phyloP scores from a whole-genome alignment of 1,284 basidiomycete species.

The Trichosporon inkin region DNA sequence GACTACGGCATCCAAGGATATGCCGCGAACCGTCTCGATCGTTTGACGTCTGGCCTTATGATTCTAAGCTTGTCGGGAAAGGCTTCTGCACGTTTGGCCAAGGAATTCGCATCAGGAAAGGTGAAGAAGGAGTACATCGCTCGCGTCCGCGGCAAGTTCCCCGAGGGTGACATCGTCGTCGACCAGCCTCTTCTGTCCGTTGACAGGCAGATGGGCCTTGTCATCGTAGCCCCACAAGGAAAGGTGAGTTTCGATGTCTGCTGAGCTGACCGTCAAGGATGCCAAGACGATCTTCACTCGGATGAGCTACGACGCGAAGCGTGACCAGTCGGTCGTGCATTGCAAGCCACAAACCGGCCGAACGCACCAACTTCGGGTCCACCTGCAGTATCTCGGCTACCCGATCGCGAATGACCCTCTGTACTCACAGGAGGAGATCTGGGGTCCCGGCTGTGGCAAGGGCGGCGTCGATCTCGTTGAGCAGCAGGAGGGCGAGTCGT shows the following conservation, averaged over 20 bases:
- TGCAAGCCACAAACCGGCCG: conserved; percentile 83
- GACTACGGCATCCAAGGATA: conserved; percentile 84
- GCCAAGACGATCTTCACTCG: conserved; percentile 87
- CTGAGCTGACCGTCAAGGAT: conserved; percentile 54
- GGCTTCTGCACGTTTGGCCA: conserved; percentile 67
- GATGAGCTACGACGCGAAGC: conserved; percentile 74
- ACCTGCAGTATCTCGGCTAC: conserved; percentile 89
- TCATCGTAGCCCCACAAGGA: conserved; percentile 88
- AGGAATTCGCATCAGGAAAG: conserved; percentile 73
- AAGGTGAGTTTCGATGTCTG: conserved; percentile 58
- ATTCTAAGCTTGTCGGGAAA: conserved; percentile 75
- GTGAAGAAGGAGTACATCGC: conserved; percentile 91
- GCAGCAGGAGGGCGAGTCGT: conserved; percentile 45
- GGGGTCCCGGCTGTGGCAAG: conserved; percentile 72
- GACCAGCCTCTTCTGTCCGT: conserved; percentile 86
- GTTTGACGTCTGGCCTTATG: conserved; percentile 94
- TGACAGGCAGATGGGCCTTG: conserved; percentile 92
- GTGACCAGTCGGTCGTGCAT: conserved; percentile 81
- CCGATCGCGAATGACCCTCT: conserved; percentile 91
- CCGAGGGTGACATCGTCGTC: conserved; percentile 72
- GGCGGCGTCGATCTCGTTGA: conserved; percentile 71
- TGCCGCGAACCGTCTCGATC: conserved; percentile 90
- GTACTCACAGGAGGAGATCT: conserved; percentile 73
- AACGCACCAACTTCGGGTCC: conserved; percentile 92
- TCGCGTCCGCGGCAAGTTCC: conserved; percentile 75